Evolutionary conservation across 75 land plant genomes (phyloP).

Genomic region (Pinus albicaulis): DNA sequence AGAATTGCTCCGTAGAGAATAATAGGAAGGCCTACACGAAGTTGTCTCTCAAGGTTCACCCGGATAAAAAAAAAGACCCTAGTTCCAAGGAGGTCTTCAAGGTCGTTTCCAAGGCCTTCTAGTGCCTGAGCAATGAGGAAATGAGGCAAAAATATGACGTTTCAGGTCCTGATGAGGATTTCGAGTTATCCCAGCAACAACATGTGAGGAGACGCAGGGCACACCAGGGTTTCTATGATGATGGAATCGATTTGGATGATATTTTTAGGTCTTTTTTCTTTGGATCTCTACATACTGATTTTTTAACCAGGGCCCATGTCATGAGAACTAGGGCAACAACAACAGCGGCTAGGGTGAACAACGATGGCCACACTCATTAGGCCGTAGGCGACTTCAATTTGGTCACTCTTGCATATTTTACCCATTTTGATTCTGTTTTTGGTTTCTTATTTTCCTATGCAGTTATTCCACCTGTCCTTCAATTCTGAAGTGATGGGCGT

Average conservation of each 20-base stretch:
- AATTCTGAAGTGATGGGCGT: too few relatives aligned
- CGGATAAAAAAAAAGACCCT: constrained; percentile 88
- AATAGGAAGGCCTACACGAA: constrained; percentile 80
- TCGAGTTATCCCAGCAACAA: constrained; percentile 43
- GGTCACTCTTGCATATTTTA: too few relatives aligned
- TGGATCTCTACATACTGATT: constrained; percentile 31
- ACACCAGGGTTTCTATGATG: too few relatives aligned
- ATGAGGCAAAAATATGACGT: constrained; percentile 71
- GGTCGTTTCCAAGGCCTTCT: constrained; percentile 72
- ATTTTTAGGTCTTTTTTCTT: constrained; percentile 79
- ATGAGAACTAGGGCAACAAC: too few relatives aligned
- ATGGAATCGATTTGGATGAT: constrained; percentile 76
- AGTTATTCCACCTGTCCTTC: too few relatives aligned
- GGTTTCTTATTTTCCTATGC: too few relatives aligned
- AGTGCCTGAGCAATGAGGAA: too few relatives aligned
- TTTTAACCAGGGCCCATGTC: constrained; percentile 37
- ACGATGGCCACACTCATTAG: constrained; percentile 13
- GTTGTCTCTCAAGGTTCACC: constrained; percentile 86
- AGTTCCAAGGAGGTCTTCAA: constrained; percentile 94
- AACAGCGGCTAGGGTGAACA: background rate
- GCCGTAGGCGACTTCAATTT: constrained; percentile 27
- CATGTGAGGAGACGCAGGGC: constrained; percentile 25
- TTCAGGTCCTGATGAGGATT: constrained; percentile 50
- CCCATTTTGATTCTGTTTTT: too few relatives aligned
- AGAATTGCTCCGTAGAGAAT: constrained; percentile 66